Base-by-base conservation (phyloP, 208 protist species). In the Borovskyia barvae region DNA sequence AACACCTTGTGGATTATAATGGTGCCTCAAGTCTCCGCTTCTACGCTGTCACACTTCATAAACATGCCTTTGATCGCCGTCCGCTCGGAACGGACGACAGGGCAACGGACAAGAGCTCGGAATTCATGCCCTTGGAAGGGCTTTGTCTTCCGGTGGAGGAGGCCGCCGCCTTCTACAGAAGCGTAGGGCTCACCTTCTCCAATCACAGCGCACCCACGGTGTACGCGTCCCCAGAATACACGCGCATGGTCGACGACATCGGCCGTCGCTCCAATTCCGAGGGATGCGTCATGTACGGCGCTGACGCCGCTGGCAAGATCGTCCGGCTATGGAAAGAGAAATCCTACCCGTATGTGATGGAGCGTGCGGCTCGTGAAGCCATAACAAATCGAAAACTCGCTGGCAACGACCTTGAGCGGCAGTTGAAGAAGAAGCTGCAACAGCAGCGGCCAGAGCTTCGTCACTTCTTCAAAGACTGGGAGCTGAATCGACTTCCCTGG, bases 231-330 rank as follows among this genome's bases (percentile, higher is more conserved):
- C 35, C 29, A 1, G 66, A 63, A 19, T 80, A 72, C 52, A 57
- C 36, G 26, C 46, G 40, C 5, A 52, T 80, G 7, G 37, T 80
- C 15, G 71, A 72, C 19, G 40, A 29, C 30, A 72, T 86, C n/a
- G 66, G 51, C 32, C 58, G 55, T 15, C 68, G 73, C 20, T 15
- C 50, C 8, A 76, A 84, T 59, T 71, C 67, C 35, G 73, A 76
- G 22, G 79, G 82, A 22, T 78, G 64, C 28, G 82, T 89, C n/a
- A 62, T 85, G 65, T 89, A 85, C 63, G 82, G 82, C 42, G 43
- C 43, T 11, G 54, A 69, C 39, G 41, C n/a, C 8, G 14, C 12
- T 19, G 75, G 76, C 6, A 61, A 12, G 28, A 72, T 90, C 11
- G 61, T 77, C 41, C 65, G 71, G 12, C 9, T 90, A 32, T 85